Evolutionary conservation across 805 yeast species (phyloP).

Genomic region (Zygotorulaspora sp.): DNA sequence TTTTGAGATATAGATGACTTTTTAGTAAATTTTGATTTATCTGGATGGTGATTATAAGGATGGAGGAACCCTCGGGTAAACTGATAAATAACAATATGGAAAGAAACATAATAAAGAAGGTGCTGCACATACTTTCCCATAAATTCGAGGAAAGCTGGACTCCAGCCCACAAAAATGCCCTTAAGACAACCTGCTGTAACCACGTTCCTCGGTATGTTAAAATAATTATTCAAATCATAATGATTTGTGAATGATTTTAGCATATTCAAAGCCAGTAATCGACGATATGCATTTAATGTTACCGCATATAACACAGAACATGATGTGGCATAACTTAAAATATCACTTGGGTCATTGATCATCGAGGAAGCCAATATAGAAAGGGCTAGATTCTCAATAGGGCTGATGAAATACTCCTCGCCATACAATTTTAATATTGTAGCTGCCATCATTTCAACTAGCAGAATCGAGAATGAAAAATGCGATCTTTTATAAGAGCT

Average conservation of each 20-base stretch:
- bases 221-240: constrained; percentile 1
- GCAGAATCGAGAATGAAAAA: constrained; percentile 9
- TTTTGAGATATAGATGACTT: constrained; percentile 4
- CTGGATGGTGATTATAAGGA: constrained; percentile 11
- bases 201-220: constrained; percentile 1
- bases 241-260: constrained; percentile 1
- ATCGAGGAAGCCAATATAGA: constrained; percentile 33
- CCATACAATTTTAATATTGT: constrained; percentile 21
- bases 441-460: constrained; percentile 20
- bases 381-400: constrained; percentile 28
- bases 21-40: constrained; percentile 8
- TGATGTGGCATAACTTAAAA: constrained; percentile 29
- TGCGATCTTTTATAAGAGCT: background rate
- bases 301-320: constrained; percentile 29
- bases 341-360: constrained; percentile 31
- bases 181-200: background rate
- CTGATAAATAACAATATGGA: constrained; percentile 29
- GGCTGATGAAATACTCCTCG: constrained; percentile 20
- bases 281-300: constrained; percentile 17
- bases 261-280: constrained; percentile 8
- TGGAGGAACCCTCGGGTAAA: constrained; percentile 16
- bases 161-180: background rate
- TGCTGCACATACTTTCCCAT: constrained; percentile 17
- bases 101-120: constrained; percentile 25
- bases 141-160: constrained; percentile 4